phyloP scores from a whole-genome alignment of 2,329 filamentous ascomycete genomes.

The Arthroderma uncinatum region DNA sequence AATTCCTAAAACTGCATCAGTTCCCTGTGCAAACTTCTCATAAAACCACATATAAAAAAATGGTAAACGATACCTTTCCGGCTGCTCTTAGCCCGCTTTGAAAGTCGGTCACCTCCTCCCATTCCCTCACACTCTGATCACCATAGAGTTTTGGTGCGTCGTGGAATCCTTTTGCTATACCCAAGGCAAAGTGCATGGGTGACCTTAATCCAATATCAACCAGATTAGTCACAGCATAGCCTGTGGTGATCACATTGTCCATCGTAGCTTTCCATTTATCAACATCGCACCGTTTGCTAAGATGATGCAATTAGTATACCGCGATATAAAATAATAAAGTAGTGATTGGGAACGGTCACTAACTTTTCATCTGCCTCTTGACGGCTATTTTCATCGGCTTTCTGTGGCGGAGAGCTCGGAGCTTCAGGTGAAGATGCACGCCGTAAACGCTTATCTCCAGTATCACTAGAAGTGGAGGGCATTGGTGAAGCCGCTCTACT shows the following conservation, averaged over 20 bases:
- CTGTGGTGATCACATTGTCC: constrained; percentile 53
- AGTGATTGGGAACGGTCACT: too few relatives aligned
- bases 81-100: constrained; percentile 66
- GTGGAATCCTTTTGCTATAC: constrained; percentile 73
- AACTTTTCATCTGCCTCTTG: too few relatives aligned
- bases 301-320: too few relatives aligned
- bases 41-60: too few relatives aligned
- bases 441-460: too few relatives aligned
- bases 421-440: too few relatives aligned
- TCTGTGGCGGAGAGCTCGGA: too few relatives aligned
- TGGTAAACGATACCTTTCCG: constrained; percentile 45
- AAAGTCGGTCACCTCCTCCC: constrained; percentile 67
- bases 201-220: constrained; percentile 64
- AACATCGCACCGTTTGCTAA: too few relatives aligned
- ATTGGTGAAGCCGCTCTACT: too few relatives aligned
- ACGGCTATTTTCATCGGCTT: too few relatives aligned
- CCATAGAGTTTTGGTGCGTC: constrained; percentile 79
- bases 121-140: constrained; percentile 67
- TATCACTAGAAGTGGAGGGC: too few relatives aligned
- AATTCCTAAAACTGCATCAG: constrained; percentile 44
- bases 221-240: constrained; percentile 59
- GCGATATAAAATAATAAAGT: too few relatives aligned
- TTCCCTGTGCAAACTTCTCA: not conserved
- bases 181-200: constrained; percentile 75
- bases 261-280: constrained; percentile 19